These are phyloP conservation scores for Sugiyamaella castrensis DNA, from an alignment of 1,139 yeast genomes.

Conservation along the genomic window DNA sequence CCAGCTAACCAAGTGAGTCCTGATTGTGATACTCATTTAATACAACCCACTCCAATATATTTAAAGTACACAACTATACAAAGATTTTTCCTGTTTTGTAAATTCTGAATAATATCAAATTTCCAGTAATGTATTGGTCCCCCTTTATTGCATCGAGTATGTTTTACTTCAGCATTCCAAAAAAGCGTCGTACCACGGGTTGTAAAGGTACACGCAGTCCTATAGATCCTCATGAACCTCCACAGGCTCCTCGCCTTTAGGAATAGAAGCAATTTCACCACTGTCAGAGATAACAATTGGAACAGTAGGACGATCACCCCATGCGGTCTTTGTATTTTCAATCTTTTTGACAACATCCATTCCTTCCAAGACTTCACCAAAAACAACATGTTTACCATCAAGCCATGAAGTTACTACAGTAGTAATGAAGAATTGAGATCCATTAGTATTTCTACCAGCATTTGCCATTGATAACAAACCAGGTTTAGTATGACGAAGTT, in stretches of 20 bases:
- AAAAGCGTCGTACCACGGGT: conserved; percentile 14
- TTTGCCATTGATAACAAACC: conserved; percentile 91
- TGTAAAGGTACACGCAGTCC: conserved; percentile 12
- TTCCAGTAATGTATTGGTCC: no score
- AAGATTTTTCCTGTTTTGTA: no score
- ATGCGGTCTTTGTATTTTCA: conserved; percentile 69
- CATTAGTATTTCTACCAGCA: conserved; percentile 95
- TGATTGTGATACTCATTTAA: no score
- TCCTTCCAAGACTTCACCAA: conserved; percentile 91
- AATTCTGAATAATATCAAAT: no score
- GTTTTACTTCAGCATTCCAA: no score
- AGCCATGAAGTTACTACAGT: conserved; percentile 89
- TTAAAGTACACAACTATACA: no score
- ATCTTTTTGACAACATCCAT: conserved; percentile 74
- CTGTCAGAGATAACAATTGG: conserved; percentile 69
- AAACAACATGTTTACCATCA: conserved; percentile 94
- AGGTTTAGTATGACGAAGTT: conserved; percentile 69
- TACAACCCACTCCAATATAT: no score
- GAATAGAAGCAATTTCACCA: conserved; percentile 52
- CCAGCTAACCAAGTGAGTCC: no score
- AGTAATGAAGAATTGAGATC: conserved; percentile 93
- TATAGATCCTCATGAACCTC: conserved; percentile 16
- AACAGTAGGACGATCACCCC: conserved; percentile 68
- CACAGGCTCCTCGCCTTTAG: conserved; percentile 14
- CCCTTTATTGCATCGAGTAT: no score